Evolutionary conservation across 352 stramenopile species (phyloP).

Genomic region (Pythium guiyangense): DNA sequence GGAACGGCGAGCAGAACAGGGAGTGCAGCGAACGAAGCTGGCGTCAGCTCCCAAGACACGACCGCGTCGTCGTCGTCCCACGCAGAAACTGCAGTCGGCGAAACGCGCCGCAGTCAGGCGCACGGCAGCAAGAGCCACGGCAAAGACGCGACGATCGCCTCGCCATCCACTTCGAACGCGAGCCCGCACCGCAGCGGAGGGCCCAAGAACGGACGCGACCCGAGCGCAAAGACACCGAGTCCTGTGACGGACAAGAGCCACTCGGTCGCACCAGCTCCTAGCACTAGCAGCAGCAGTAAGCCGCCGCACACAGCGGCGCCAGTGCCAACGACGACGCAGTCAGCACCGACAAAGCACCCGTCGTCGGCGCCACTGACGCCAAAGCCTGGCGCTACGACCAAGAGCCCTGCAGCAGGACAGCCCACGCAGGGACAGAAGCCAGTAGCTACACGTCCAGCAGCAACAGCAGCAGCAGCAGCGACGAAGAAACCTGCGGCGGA

Average conservation of each 20-base stretch:
- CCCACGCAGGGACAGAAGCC: neutral
- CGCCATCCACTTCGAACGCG: no score
- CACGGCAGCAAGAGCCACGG: neutral
- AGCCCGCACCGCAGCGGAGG: no score
- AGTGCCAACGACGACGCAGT: neutral
- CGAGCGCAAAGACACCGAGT: no score
- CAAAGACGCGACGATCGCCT: no score
- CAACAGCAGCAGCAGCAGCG: neutral
- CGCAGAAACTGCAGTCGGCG: no score
- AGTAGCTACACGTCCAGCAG: neutral
- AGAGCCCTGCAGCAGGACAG: neutral
- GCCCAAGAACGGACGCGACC: no score
- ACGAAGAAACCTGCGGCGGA: neutral
- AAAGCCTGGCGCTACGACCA: neutral
- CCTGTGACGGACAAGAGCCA: no score
- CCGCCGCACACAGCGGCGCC: neutral
- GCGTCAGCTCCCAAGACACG: neutral
- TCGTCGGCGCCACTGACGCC: neutral
- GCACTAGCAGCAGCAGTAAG: neutral
- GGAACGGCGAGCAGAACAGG: conserved; percentile 2
- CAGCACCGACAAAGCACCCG: neutral
- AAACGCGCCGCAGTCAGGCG: no score
- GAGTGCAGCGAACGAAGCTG: neutral
- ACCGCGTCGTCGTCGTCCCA: neutral
- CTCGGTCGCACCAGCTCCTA: no score